Conservation (phyloP, 768 basidiomycete species). For the Xerocomus potaroensis region DNA sequence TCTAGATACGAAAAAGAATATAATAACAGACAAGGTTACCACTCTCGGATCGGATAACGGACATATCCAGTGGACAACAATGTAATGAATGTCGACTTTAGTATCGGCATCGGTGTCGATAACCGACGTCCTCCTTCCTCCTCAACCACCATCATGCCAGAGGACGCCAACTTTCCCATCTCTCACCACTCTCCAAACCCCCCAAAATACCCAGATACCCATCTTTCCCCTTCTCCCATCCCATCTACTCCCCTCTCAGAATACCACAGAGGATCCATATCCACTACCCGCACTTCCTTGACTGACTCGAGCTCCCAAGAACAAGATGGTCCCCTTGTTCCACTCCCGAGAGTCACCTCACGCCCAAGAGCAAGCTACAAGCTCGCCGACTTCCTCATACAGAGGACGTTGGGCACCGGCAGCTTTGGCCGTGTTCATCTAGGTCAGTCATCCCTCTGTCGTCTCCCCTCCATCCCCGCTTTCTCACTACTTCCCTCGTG, state of each 20-base stretch:
- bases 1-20: constrained; percentile 8
- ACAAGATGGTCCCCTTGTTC: constrained; percentile 32
- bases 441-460: constrained; percentile 40
- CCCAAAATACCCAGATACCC: constrained; percentile 10
- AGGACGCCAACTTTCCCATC: no score
- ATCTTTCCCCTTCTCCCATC: neutral
- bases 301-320: constrained; percentile 47
- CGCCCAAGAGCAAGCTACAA: constrained; percentile 65
- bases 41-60: constrained; percentile 12
- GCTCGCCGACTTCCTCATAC: constrained; percentile 73
- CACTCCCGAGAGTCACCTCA: constrained; percentile 34
- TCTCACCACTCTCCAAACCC: no score
- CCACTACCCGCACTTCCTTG: constrained; percentile 57
- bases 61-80: constrained; percentile 19
- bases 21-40: constrained; percentile 18
- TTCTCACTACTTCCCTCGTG: constrained; percentile 1
- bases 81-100: constrained; percentile 10
- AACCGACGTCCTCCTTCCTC: constrained; percentile 8
- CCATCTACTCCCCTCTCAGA: constrained; percentile 28
- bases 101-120: constrained; percentile 10
- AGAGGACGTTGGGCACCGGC: constrained; percentile 86
- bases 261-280: constrained; percentile 64
- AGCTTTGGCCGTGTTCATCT: constrained; percentile 97
- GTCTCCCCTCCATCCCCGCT: neutral
- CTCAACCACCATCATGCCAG: constrained; percentile 21